Conservation (phyloP, 2,329 filamentous ascomycete genomes). For the Aspergillus sp. region DNA sequence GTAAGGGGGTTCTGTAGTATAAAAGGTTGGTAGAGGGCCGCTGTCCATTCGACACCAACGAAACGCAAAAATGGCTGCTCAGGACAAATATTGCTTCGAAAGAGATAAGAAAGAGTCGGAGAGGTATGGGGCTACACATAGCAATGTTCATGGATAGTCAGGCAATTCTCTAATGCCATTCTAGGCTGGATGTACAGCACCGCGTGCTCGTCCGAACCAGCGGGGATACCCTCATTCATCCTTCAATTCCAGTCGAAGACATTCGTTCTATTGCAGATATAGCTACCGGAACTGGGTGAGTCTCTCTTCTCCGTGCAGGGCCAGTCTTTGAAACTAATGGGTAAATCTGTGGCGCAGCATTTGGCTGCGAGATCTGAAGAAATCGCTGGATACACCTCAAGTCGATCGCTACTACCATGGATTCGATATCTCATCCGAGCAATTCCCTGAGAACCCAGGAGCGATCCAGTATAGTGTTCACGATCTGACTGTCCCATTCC, state of each 20-base stretch:
- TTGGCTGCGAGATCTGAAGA: neutral
- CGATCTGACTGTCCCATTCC: conserved; percentile 13
- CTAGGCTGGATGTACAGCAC: neutral
- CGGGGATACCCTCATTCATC: neutral
- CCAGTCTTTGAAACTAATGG: neutral
- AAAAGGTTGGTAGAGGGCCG: too few species aligned
- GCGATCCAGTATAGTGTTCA: neutral
- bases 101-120: neutral
- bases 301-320: neutral
- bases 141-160: neutral
- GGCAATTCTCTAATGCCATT: neutral
- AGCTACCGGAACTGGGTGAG: neutral
- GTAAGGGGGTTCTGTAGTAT: too few species aligned
- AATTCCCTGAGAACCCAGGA: neutral
- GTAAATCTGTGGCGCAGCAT: neutral
- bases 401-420: neutral
- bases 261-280: neutral
- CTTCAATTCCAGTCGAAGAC: neutral
- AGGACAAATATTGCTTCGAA: neutral
- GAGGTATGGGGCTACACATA: neutral
- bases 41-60: neutral
- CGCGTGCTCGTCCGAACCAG: neutral
- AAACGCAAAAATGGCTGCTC: neutral
- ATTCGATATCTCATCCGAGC: neutral
- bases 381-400: neutral